These are phyloP conservation scores for Porcisia deanei DNA, from an alignment of 208 protist genomes.

Conservation along the genomic window DNA sequence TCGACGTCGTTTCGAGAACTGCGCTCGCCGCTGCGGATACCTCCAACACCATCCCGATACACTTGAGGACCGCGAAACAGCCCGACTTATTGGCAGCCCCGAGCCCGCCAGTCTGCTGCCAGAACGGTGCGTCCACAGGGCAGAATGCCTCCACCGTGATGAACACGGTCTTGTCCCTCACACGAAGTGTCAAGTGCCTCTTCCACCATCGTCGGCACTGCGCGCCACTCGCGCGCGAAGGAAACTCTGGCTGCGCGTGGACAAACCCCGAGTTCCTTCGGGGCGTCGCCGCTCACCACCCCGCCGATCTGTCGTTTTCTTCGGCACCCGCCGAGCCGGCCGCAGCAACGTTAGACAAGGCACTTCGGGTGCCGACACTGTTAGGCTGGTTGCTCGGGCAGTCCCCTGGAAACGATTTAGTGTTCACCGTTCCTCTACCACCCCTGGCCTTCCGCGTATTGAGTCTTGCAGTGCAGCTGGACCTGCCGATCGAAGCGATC, in stretches of 20 bases:
- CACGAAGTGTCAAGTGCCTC: constrained; percentile 16
- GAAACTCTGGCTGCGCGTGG: constrained; percentile 31
- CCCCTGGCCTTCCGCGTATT: constrained; percentile 60
- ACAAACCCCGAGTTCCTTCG: constrained; percentile 30
- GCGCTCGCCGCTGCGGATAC: no score
- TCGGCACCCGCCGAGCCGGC: background rate
- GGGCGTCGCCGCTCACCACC: background rate
- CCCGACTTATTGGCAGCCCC: no score
- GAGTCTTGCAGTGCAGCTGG: constrained; percentile 27
- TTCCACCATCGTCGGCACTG: constrained; percentile 35
- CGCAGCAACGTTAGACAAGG: background rate
- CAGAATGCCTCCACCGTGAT: no score
- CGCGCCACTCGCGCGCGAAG: constrained; percentile 18
- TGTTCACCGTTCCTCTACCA: constrained; percentile 47
- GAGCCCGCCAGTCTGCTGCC: no score
- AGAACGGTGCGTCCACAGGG: no score
- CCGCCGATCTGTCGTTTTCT: background rate
- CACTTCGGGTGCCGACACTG: constrained; percentile 29
- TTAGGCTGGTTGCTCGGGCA: constrained; percentile 62
- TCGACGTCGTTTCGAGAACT: no score
- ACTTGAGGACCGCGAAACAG: no score
- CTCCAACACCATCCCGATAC: no score
- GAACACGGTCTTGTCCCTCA: background rate
- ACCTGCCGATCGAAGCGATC: constrained; percentile 21
- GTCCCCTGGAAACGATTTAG: constrained; percentile 37